Evolutionary conservation across 2,329 filamentous ascomycete species (phyloP), one percentile per base, ranked within the genome.

Genomic region (Aphanocladium album): DNA sequence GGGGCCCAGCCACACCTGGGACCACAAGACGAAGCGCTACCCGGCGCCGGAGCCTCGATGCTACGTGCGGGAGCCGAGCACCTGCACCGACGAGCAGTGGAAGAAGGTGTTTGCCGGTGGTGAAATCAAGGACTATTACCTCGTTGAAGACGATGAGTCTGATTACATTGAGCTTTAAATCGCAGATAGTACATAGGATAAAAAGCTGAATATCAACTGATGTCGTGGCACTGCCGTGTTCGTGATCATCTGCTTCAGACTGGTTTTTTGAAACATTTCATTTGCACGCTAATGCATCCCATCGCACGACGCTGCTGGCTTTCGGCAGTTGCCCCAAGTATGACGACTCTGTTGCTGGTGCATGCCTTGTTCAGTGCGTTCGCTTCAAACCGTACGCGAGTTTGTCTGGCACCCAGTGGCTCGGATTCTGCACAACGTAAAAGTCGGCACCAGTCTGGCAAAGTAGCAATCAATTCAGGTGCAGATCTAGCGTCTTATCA

Each of bases 1-100:
- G 80, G 84, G 67, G 73, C 86, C 19, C 81, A 79, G 75, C 11
- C 75, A 80, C 19, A 84, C 79, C 8, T 90, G 87, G 74, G 88
- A 83, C 1, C 76, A 83, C 63, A 83, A 77, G 3, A 83, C 85
- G 65, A 75, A 73, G 45, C 70, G 81, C 1, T 80, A 80, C 0
- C 59, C 72, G 30, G 71, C 76, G 33, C 80, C 80, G 0, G 67
- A 74, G 27, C 72, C 80, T 2, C 83, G 78, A 9, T 91, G 87
- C 71, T 90, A 83, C 74, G 67, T 89, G 5, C 73, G 85, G 37
- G 76, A 77, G 43, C 75, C 82, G n/a, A 70, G 70, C 2, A 84
- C 82, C 0, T 90, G 88, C 69, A 80, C 78, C 0, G 69, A 76
- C 0, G 80, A 83, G 9, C 77, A 87, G 66, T 79, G 78, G 62